Base-by-base conservation (phyloP, 31 red algal species). In the Pterothamnion heteromorphum region DNA sequence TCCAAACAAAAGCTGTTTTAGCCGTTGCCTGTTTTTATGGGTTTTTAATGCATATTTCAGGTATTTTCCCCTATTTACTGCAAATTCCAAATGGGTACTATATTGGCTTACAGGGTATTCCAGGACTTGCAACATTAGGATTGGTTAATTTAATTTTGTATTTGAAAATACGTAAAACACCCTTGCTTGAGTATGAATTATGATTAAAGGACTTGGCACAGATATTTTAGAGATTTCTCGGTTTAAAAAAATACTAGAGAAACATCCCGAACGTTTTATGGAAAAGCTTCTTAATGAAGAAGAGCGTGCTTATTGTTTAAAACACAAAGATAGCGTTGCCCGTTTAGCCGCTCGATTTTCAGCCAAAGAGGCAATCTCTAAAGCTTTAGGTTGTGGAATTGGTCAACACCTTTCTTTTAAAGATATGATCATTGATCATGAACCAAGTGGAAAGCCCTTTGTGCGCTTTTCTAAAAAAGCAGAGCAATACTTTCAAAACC, bases 341-440 rank as follows among this genome's bases (percentile, higher is more conserved):
- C 30, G 30, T 32, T 76, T 76, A 32, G 72, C 72, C 23, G 30
- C 23, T 30, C 72, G 30, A 76, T 76, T 76, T 76, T 76, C 72
- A 30, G 72, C 72, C 30, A 76, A 76, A 76, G 72, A 76, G 30
- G 72, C 72, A 30, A 76, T 76, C 30, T 76, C 72, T 30, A 76
- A 76, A 76, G 72, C 72, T 76, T 76, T 76, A 76, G 72, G 72
- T 30, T 26, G 23, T 76, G 72, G 72, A 76, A 76, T 76, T 76
- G 72, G 72, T 76, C 26, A 26, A 30, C 38, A 41, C 38, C 30
- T 76, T 30, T 26, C 26, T 76, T 76, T 76, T 76, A 26, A 76
- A 30, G 72, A 76, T 76, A 76, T 76, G 72, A 76, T 30, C 23
- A 76, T 76, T 76, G 23, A 30, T 30, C 23, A 32, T 30, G 30